Base-by-base conservation (phyloP, 2,329 filamentous ascomycete genomes). In the Mollisiaceae sp. region DNA sequence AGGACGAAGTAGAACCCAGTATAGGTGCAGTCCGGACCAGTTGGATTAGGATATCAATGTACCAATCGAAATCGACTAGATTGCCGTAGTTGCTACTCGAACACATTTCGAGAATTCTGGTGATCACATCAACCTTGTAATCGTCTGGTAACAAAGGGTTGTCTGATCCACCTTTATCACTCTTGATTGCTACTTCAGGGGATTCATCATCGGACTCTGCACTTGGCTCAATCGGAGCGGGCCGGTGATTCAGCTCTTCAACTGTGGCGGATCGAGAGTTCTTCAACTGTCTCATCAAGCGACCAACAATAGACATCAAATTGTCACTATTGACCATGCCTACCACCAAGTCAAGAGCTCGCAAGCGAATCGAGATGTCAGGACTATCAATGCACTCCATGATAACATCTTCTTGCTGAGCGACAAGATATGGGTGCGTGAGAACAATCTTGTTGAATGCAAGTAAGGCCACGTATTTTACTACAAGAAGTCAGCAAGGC, bases 381-480 rank as follows among this genome's bases (percentile, higher is more conserved):
- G 92, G 85, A 77, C 97, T 97, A 77, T 98, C 95, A 72, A 99
- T 92, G 76, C 95, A 99, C 74, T 96, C 91, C 76, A 99, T 83
- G 69, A 99, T 97, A 57, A 98, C 94, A 78, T 98, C 94, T 77
- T 97, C 93, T 76, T 99, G 95, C 76, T 94, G 86, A 5, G 92
- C 89, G 35, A 99, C 95, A 38, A 99, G 85, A 75, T 90, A 89
- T 2, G 94, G 91, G 76, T 99, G 94, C 0, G 94, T 95, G 22
- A 86, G 78, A 36, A 97, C 94, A 72, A 99, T 97, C 76, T 94
- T 94, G 77, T 97, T 97, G 79, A 99, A 97, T 0, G 95, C 94
- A 67, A 99, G 84, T 59, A 99, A 82, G 1, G 95, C 94, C 73
- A 99, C 95, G 74, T 97, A 99, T 90, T 97, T 97, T 72, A 99